Percentiles rank a stretch among this genome's conserved stretches.
Conservation (phyloP, 192 early-diverging fungal species). For the Coemansia sp. region DNA sequence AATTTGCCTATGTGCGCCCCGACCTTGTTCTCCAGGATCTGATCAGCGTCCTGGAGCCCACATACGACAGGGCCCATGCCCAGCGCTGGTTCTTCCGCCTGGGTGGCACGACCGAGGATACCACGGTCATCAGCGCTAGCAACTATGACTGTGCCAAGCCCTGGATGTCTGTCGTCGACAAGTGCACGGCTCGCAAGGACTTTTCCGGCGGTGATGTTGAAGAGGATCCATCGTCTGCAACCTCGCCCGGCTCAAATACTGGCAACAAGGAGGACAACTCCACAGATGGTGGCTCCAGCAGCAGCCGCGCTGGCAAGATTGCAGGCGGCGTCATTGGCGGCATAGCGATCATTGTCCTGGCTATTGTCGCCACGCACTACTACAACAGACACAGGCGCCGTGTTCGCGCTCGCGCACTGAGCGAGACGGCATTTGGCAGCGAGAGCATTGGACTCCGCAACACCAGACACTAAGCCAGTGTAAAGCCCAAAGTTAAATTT, state of each 20-base stretch:
- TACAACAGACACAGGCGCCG: conserved; percentile 37
- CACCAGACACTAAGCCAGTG: not conserved
- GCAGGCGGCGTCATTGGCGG: conserved; percentile 43
- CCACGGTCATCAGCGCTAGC: conserved; percentile 6
- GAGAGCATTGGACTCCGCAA: conserved; percentile 29
- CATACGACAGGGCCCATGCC: conserved; percentile 15
- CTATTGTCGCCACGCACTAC: conserved; percentile 40
- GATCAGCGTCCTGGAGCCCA: conserved; percentile 35
- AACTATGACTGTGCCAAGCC: conserved; percentile 40
- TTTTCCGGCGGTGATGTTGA: conserved; percentile 23
- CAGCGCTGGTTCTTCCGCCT: conserved; percentile 40
- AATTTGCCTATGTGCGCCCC: conserved; percentile 43
- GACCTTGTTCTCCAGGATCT: conserved; percentile 47
- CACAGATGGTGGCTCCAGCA: not conserved
- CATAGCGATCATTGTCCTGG: conserved; percentile 18
- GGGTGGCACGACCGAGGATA: conserved; percentile 36
- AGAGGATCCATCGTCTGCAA: not conserved
- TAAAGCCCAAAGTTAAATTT: not conserved
- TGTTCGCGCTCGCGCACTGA: conserved; percentile 31
- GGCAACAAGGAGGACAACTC: not conserved
- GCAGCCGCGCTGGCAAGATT: conserved; percentile 38
- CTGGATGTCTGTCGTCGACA: conserved; percentile 28
- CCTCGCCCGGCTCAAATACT: not conserved
- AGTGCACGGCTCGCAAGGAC: conserved; percentile 28
- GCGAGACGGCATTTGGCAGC: conserved; percentile 21